Evolutionary conservation across 305 asterid genomes (phyloP).

Genomic region (Fraxinus nigra): DNA sequence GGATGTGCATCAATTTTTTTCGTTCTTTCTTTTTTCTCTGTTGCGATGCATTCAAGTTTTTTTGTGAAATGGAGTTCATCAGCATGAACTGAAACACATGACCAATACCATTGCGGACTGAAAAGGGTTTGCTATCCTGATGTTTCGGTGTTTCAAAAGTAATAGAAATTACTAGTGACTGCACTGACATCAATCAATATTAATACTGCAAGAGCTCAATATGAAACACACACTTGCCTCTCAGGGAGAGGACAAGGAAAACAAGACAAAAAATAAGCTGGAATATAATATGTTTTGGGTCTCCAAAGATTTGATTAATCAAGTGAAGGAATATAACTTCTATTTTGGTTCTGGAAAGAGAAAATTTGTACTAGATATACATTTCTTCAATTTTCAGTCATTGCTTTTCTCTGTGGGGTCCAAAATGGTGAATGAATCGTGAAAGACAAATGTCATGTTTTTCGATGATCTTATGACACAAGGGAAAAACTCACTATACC

Average conservation of each 20-base stretch:
- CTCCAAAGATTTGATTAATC: neutral
- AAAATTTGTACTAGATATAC: neutral
- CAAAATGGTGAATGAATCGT: neutral
- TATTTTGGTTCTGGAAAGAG: neutral
- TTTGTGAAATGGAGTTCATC: neutral
- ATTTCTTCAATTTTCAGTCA: neutral
- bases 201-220: neutral
- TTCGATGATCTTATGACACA: neutral
- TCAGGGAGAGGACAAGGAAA: neutral
- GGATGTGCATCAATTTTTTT: neutral
- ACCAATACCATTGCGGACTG: neutral
- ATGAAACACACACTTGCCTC: neutral
- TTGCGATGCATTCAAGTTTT: neutral
- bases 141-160: neutral
- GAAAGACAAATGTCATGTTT: neutral
- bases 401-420: neutral
- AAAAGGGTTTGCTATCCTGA: neutral
- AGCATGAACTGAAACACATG: neutral
- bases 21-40: neutral
- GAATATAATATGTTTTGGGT: neutral
- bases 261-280: neutral
- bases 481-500: neutral
- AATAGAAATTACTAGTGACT: neutral
- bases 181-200: neutral
- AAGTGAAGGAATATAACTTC: neutral